These are phyloP conservation scores for Claviceps maximensis DNA, from an alignment of 2,329 filamentous ascomycete genomes.

Conservation along the genomic window DNA sequence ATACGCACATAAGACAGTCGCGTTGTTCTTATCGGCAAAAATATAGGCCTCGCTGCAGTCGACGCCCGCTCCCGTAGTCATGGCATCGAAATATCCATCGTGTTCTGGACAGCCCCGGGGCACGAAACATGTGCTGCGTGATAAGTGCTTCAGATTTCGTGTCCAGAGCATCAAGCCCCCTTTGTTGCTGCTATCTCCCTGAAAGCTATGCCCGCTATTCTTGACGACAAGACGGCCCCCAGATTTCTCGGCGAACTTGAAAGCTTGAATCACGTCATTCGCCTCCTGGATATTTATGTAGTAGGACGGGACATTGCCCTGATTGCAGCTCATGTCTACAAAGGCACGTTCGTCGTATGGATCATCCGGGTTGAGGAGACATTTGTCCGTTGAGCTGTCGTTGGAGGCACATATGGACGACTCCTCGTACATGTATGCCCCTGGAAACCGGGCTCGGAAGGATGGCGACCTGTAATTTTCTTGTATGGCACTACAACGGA, in stretches of 20 bases:
- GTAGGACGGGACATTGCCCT: slow-evolving; percentile 8
- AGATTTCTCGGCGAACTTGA: slow-evolving; percentile 2
- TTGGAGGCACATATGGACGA: slow-evolving; percentile 8
- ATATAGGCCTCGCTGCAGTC: slow-evolving; percentile 6
- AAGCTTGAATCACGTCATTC: slow-evolving; percentile 6
- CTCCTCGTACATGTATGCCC: slow-evolving; percentile 11
- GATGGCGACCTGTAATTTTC: slow-evolving; percentile 5
- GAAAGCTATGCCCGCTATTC: slow-evolving; percentile 6
- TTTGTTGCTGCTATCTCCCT: slow-evolving; percentile 1
- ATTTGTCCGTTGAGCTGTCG: slow-evolving; percentile 6
- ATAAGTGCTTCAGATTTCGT: slow-evolving; percentile 1
- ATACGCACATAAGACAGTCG: slow-evolving; percentile 4
- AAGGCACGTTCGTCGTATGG: slow-evolving; percentile 1
- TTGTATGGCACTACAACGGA: slow-evolving; percentile 6
- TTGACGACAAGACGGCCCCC: slow-evolving; percentile 4
- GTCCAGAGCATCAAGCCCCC: slow-evolving; percentile 6
- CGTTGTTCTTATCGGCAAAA: slow-evolving; percentile 3
- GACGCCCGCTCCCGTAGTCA: slow-evolving; percentile 5
- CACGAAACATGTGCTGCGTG: slow-evolving; percentile 1
- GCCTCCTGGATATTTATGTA: slow-evolving; percentile 5
- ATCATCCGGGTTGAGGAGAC: slow-evolving; percentile 7
- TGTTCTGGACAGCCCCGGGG: slow-evolving; percentile 1
- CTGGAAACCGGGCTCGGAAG: slow-evolving; percentile 6
- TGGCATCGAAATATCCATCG: neutral
- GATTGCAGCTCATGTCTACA: slow-evolving; percentile 4